Evolutionary conservation across 2,329 filamentous ascomycete species (phyloP).

Genomic region (Microdochium paspali): DNA sequence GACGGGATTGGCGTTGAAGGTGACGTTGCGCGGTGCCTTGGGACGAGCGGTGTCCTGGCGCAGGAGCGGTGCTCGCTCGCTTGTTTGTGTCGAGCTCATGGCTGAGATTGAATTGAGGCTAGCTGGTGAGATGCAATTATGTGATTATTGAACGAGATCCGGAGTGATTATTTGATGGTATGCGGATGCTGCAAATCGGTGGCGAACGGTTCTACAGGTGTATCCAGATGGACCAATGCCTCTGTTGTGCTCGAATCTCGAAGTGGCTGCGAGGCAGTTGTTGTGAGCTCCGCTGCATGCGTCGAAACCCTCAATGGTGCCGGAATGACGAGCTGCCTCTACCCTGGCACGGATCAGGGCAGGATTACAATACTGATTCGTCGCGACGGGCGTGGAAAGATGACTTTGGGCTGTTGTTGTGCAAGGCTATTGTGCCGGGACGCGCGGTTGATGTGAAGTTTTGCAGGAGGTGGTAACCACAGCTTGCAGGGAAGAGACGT

Average conservation of each 20-base stretch:
- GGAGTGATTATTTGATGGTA: no score
- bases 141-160: no score
- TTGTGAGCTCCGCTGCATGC: not conserved
- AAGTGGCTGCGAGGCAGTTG: not conserved
- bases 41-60: constrained; percentile 23
- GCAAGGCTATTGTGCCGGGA: no score
- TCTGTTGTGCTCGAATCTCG: not conserved
- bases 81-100: constrained; percentile 2
- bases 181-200: no score
- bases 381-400: not conserved
- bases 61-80: constrained; percentile 21
- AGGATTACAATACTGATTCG: not conserved
- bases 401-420: not conserved
- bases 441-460: no score
- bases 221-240: no score
- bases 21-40: constrained; percentile 54
- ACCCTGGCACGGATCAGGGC: not conserved
- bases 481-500: not conserved
- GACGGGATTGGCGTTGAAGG: constrained; percentile 64
- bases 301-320: not conserved
- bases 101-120: not conserved
- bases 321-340: not conserved
- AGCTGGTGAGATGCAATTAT: not conserved
- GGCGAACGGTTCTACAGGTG: no score
- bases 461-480: not conserved